Evolutionary conservation across 2,329 filamentous ascomycete genomes (phyloP), one percentile per base, ranked within the genome.

Genomic region (Lachnellula willkommii): DNA sequence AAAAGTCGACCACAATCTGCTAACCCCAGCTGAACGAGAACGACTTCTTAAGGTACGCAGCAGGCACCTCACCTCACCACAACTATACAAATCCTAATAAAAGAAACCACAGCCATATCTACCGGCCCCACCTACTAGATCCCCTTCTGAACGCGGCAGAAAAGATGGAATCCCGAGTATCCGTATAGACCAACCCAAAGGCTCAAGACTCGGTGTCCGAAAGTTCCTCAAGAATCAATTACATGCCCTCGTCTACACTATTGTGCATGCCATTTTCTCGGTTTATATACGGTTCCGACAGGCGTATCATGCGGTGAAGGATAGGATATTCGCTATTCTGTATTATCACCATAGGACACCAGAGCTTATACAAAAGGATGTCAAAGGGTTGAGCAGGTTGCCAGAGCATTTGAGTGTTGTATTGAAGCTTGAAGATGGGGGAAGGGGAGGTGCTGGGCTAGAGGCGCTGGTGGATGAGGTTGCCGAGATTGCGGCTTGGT

Each of bases 301-400:
- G 69, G 83, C 84, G 54, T 94, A 90, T 74, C 87, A 93, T 70
- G 82, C 87, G 8, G 79, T 95, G 50, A 78, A 84, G 63, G 88
- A 94, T 70, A 85, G 89, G 57, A 76, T 93, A 61, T 82, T 90
- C 52, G 89, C 90, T 9, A 81, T 97, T 59, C 78, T 95, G 53
- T 92, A 93, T 71, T 94, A 99, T 75, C 95, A 99, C 74, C 94
- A 99, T 72, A 89, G 90, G 52, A 95, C 93, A 0, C 94, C 94
- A 7, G 90, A 95, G 69, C 84, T 96, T 69, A 96, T 99, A 64
- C 85, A 87, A 67, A 86, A 88, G 67, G 94, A 99, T 74, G 87
- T 97, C 26, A 84, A 84, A 70, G 79, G 80, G 9, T 73, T 99
- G 55, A 80, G 78, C 56, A 84, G 87, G 65, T 73, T 95, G 58